Evolutionary conservation across 495 filamentous ascomycete genomes (phyloP).

Genomic region (Podospora fimiseda): DNA sequence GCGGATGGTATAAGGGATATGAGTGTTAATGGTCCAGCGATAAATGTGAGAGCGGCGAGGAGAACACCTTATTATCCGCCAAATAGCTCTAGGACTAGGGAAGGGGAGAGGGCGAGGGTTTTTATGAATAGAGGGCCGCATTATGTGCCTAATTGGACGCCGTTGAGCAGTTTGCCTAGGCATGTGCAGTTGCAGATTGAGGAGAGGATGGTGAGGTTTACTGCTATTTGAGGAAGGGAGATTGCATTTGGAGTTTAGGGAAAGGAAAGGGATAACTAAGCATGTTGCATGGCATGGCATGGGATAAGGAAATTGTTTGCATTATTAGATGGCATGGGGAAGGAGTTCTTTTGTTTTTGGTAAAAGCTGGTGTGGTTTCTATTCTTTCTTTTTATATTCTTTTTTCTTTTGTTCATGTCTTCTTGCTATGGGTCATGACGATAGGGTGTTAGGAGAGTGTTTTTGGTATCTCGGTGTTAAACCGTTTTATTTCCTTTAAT

Average conservation of each 20-base stretch:
- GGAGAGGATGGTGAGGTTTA: conserved; percentile 13
- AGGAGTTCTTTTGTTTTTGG: too few species aligned
- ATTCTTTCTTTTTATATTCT: too few species aligned
- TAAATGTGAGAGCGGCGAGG: conserved; percentile 1
- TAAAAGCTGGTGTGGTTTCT: too few species aligned
- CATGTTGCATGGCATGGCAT: too few species aligned
- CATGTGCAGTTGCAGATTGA: conserved; percentile 17
- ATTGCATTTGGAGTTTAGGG: neutral
- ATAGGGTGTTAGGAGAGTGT: too few species aligned
- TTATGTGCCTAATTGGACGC: conserved; percentile 20
- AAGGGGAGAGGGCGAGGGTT: conserved; percentile 12
- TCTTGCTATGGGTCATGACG: too few species aligned
- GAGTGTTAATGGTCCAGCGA: neutral
- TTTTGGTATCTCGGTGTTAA: too few species aligned
- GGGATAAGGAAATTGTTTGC: too few species aligned
- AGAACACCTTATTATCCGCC: conserved; percentile 23
- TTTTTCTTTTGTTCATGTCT: too few species aligned
- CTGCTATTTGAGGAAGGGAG: conserved; percentile 1
- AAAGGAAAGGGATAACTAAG: too few species aligned
- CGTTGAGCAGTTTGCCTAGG: conserved; percentile 15
- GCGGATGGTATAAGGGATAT: neutral
- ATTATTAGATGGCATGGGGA: too few species aligned
- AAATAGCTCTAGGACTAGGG: conserved; percentile 15
- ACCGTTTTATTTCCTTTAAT: too few species aligned
- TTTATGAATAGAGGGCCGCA: conserved; percentile 23